Conservation (phyloP, 352 stramenopile genomes). For the Phytopythium montanum region DNA sequence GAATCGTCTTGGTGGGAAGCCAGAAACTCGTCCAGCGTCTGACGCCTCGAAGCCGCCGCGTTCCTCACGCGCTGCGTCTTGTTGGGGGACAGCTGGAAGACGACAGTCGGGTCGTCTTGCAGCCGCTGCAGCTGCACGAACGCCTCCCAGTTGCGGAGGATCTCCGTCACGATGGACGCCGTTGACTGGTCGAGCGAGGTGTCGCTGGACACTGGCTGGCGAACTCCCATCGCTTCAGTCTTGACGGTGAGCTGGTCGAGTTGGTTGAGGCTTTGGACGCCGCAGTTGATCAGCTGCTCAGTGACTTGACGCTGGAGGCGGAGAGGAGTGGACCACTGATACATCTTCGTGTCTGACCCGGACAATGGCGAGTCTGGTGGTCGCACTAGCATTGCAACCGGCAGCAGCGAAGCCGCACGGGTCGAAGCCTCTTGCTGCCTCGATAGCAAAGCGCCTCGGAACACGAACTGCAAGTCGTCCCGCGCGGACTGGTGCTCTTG, state of each 20-base stretch:
- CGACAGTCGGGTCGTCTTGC: constrained; percentile 23
- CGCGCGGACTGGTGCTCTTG: background rate
- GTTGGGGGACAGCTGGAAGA: constrained; percentile 25
- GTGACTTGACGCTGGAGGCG: background rate
- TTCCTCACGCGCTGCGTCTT: constrained; percentile 22
- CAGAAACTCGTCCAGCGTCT: background rate
- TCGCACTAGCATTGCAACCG: constrained; percentile 18
- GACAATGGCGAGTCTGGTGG: background rate
- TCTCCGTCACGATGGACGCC: constrained; percentile 17
- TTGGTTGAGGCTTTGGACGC: no score
- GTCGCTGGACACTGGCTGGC: background rate
- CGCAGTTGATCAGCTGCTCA: background rate
- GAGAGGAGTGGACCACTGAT: background rate
- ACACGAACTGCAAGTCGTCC: constrained; percentile 25
- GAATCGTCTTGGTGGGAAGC: background rate
- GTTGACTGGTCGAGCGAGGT: background rate
- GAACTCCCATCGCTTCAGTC: background rate
- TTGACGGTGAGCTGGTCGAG: background rate
- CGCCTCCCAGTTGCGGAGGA: constrained; percentile 45
- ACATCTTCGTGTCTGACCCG: background rate
- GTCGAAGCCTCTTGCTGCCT: constrained; percentile 16
- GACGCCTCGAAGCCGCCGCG: background rate
- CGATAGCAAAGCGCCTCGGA: constrained; percentile 22
- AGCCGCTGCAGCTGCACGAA: constrained; percentile 55
- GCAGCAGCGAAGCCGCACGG: constrained; percentile 19